Percentiles rank a stretch among this genome's conserved stretches.
Evolutionary conservation across 2,329 filamentous ascomycete species (phyloP).

Genomic region (Scolecobasidium constrictum): DNA sequence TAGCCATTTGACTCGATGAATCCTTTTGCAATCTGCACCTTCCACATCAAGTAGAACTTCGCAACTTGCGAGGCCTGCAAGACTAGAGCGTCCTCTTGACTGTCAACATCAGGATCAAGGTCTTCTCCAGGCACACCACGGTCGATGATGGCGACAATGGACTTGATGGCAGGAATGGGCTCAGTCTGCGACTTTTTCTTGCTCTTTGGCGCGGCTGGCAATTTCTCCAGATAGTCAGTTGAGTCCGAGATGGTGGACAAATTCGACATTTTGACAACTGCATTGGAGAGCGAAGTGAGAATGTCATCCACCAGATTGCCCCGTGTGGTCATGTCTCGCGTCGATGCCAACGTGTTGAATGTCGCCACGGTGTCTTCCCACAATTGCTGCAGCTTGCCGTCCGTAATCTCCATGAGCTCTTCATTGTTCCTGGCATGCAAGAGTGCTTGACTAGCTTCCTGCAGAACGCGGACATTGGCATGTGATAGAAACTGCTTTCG

Average conservation of each 20-base stretch:
- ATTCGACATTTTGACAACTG: slow-evolving; percentile 69
- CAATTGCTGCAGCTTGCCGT: slow-evolving; percentile 65
- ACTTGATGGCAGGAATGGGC: slow-evolving; percentile 41
- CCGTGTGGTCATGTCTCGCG: slow-evolving; percentile 59
- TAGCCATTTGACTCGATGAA: slow-evolving; percentile 14
- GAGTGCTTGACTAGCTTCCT: slow-evolving; percentile 72
- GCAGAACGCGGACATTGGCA: slow-evolving; percentile 72
- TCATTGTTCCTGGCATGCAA: slow-evolving; percentile 78
- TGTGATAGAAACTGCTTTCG: slow-evolving; percentile 92
- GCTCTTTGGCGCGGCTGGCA: slow-evolving; percentile 26
- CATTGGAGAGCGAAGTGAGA: slow-evolving; percentile 61
- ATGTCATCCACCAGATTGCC: slow-evolving; percentile 55
- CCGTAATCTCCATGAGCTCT: slow-evolving; percentile 76
- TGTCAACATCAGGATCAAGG: slow-evolving; percentile 46
- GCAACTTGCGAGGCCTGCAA: slow-evolving; percentile 64
- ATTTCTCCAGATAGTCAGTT: slow-evolving; percentile 58
- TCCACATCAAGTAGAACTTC: slow-evolving; percentile 95
- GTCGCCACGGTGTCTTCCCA: slow-evolving; percentile 78
- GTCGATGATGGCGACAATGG: slow-evolving; percentile 60
- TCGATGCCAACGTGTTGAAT: slow-evolving; percentile 57
- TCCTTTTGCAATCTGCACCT: slow-evolving; percentile 40
- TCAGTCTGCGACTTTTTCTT: slow-evolving; percentile 19
- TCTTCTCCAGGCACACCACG: slow-evolving; percentile 59
- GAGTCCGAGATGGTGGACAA: slow-evolving; percentile 72
- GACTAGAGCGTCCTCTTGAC: slow-evolving; percentile 69